These are phyloP conservation scores for Zygosaccharomyces bisporus DNA, from an alignment of 805 yeast species.

Conservation along the genomic window DNA sequence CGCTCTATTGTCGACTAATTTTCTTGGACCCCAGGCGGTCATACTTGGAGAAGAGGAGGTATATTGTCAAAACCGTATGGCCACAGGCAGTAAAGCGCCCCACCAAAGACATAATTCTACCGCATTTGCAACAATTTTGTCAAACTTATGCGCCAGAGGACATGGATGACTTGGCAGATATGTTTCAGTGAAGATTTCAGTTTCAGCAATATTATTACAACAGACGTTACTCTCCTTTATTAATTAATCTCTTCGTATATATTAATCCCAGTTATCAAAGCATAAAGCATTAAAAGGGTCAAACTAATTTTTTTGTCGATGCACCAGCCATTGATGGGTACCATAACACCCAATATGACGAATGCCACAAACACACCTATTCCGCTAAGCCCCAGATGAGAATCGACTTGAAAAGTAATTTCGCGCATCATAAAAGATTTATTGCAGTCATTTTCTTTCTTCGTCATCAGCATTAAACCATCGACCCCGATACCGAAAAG, in stretches of 20 bases:
- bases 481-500: conserved; percentile 78
- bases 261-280: conserved; percentile 19
- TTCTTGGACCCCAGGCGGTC: conserved; percentile 26
- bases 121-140: conserved; percentile 20
- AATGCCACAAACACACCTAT: conserved; percentile 41
- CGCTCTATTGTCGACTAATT: conserved; percentile 26
- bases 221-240: background rate
- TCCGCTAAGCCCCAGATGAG: conserved; percentile 39
- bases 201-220: conserved; percentile 1
- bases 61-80: conserved; percentile 24
- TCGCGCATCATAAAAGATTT: conserved; percentile 11
- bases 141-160: conserved; percentile 32
- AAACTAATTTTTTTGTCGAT: conserved; percentile 43
- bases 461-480: conserved; percentile 47
- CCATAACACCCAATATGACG: conserved; percentile 37
- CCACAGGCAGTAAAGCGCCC: conserved; percentile 19
- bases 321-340: conserved; percentile 47
- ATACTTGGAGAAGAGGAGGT: conserved; percentile 26
- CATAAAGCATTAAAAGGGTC: conserved; percentile 23
- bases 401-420: conserved; percentile 39
- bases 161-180: conserved; percentile 19
- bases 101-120: conserved; percentile 7
- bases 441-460: conserved; percentile 4
- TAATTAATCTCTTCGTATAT: conserved; percentile 19
- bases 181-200: conserved; percentile 7